Evolutionary conservation across 306 rosid genomes (phyloP).

Genomic region (Ceratonia siliqua): DNA sequence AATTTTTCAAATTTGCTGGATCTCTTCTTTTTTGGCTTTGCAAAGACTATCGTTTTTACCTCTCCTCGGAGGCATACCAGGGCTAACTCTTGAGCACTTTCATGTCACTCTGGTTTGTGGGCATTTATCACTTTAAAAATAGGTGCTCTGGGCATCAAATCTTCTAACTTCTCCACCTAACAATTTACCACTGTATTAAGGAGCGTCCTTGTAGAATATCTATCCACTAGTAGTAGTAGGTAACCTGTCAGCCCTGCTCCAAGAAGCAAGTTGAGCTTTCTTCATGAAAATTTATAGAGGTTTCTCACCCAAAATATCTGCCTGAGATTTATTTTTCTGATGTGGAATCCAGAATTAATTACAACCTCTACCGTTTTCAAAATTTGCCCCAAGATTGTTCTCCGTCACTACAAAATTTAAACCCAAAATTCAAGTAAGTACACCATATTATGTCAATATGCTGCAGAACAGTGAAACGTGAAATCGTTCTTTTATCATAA

Average conservation of each 20-base stretch:
- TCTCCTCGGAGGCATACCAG: not conserved
- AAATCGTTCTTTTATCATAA: not conserved
- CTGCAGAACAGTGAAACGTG: not conserved
- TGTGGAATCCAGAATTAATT: not conserved
- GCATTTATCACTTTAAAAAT: not conserved
- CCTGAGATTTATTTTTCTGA: not conserved
- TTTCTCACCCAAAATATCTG: not conserved
- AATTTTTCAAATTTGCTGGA: not conserved
- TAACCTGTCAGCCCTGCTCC: not conserved
- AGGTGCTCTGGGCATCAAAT: not conserved
- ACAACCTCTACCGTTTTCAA: not conserved
- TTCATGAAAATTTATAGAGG: not conserved
- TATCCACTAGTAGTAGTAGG: not conserved
- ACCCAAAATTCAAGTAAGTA: not conserved
- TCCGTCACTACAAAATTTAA: constrained; percentile 15
- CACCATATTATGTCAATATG: not conserved
- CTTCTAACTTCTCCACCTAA: not conserved
- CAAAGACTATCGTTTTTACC: not conserved
- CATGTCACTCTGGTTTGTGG: not conserved
- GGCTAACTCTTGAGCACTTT: not conserved
- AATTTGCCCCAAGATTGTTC: not conserved
- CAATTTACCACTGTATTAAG: not conserved
- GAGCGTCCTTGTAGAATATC: not conserved
- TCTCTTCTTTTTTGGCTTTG: not conserved
- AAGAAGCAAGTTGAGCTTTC: not conserved